phyloP scores from a whole-genome alignment of 192 early-diverging fungal genomes.

The Spinellus fusiger region DNA sequence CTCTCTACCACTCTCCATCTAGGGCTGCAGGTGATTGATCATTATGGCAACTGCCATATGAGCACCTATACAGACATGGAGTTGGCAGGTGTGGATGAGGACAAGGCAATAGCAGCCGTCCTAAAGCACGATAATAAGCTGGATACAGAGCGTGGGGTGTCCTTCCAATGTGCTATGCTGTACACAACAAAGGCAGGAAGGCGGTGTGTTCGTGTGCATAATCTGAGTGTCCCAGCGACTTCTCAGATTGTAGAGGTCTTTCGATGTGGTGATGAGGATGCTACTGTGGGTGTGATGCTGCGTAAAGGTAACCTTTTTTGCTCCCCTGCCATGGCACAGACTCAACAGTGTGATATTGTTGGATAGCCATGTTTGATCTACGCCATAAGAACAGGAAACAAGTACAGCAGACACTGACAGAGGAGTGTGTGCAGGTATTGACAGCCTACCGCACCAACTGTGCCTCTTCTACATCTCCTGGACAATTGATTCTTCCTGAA shows the following conservation, averaged over 20 bases:
- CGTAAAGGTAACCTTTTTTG: constrained; percentile 55
- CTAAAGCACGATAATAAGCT: constrained; percentile 91
- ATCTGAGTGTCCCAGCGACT: constrained; percentile 74
- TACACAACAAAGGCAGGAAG: constrained; percentile 92
- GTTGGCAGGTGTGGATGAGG: constrained; percentile 83
- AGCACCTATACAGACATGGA: constrained; percentile 92
- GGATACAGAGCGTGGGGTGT: constrained; percentile 76
- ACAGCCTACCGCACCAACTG: constrained; percentile 90
- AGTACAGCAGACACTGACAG: constrained; percentile 80
- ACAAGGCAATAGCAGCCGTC: constrained; percentile 80
- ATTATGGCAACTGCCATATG: constrained; percentile 95
- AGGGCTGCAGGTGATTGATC: constrained; percentile 76
- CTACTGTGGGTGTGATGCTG: constrained; percentile 79
- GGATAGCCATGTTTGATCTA: constrained; percentile 26
- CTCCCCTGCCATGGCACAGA: not conserved
- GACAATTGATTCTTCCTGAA: constrained; percentile 96
- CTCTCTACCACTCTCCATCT: not conserved
- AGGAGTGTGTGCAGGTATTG: constrained; percentile 85
- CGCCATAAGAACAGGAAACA: constrained; percentile 35
- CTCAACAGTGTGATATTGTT: not conserved
- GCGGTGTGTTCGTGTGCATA: constrained; percentile 90
- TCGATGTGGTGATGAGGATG: constrained; percentile 87
- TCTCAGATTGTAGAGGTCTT: constrained; percentile 81
- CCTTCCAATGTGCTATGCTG: constrained; percentile 93
- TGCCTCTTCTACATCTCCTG: constrained; percentile 85